Percentiles rank a stretch among this genome's conserved stretches.
These are phyloP conservation scores for Chaetoscypha palmicola DNA, from an alignment of 2,329 filamentous ascomycete species.

Conservation along the genomic window DNA sequence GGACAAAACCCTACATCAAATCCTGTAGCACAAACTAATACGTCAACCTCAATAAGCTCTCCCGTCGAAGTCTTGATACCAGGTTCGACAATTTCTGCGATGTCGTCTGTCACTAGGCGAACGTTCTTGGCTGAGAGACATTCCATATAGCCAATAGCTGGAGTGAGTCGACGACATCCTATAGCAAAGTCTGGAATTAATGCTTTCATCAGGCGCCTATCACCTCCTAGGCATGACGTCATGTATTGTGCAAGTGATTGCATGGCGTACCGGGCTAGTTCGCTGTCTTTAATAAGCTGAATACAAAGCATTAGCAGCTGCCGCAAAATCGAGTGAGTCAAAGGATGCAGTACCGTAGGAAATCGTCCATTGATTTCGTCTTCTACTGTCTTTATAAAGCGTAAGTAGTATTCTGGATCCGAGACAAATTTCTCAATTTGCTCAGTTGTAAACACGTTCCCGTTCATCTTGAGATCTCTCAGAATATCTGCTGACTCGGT, in stretches of 20 bases:
- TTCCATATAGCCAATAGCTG: conserved; percentile 35
- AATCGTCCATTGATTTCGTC: conserved; percentile 23
- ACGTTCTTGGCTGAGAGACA: conserved; percentile 31
- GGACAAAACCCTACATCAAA: conserved; percentile 27
- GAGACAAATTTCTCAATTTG: conserved; percentile 43
- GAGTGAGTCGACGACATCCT: conserved; percentile 37
- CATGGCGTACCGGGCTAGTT: background rate
- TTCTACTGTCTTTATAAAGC: conserved; percentile 42
- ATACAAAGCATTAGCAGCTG: conserved; percentile 37
- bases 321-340: conserved; percentile 29
- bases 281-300: conserved; percentile 18
- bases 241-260: conserved; percentile 36
- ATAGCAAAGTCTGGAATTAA: conserved; percentile 36
- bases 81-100: conserved; percentile 34
- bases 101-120: conserved; percentile 37
- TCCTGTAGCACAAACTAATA: conserved; percentile 32
- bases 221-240: conserved; percentile 39
- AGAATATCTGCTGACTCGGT: conserved; percentile 34
- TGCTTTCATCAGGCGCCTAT: conserved; percentile 43
- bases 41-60: conserved; percentile 29
- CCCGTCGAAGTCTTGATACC: conserved; percentile 29
- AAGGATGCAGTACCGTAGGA: conserved; percentile 26
- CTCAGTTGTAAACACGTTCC: conserved; percentile 39
- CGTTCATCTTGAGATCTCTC: conserved; percentile 33
- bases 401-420: conserved; percentile 40